phyloP scores from a whole-genome alignment of 2,329 filamentous ascomycete genomes.

The Aspergillus sp. region DNA sequence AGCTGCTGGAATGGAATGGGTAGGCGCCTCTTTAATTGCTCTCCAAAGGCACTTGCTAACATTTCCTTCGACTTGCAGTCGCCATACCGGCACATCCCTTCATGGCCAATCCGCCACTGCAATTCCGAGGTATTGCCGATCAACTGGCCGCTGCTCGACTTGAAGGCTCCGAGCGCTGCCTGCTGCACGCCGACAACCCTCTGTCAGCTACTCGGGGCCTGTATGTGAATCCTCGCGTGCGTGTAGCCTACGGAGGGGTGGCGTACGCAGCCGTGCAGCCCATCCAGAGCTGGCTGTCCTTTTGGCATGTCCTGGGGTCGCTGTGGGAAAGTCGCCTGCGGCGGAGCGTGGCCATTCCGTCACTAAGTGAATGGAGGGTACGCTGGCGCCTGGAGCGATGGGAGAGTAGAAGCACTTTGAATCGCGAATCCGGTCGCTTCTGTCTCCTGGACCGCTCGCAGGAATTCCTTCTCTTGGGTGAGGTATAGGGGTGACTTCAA shows the following conservation, averaged over 20 bases:
- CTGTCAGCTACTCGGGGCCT: conserved; percentile 31
- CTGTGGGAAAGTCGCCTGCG: background rate
- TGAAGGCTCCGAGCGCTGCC: conserved; percentile 77
- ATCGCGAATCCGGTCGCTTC: background rate
- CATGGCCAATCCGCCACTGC: conserved; percentile 40
- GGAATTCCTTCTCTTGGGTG: background rate
- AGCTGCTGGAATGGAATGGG: conserved; percentile 70
- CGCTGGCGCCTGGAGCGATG: background rate
- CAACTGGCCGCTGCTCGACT: conserved; percentile 55
- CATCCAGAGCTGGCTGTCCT: background rate
- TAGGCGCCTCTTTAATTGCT: conserved; percentile 15
- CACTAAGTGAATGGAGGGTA: background rate
- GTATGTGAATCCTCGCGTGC: conserved; percentile 41
- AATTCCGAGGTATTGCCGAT: conserved; percentile 66
- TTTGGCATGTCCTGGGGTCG: conserved; percentile 4
- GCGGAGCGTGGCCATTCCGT: background rate
- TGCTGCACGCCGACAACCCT: conserved; percentile 48
- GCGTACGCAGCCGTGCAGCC: conserved; percentile 26
- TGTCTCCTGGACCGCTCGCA: background rate
- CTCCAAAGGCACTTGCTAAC: background rate
- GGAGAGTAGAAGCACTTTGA: background rate
- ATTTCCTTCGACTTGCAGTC: conserved; percentile 13
- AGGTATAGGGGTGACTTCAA: no score
- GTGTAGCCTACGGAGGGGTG: conserved; percentile 36
- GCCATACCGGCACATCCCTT: conserved; percentile 26